Conservation (phyloP, 2,329 filamentous ascomycete genomes). For the Cercospora berteroae region DNA sequence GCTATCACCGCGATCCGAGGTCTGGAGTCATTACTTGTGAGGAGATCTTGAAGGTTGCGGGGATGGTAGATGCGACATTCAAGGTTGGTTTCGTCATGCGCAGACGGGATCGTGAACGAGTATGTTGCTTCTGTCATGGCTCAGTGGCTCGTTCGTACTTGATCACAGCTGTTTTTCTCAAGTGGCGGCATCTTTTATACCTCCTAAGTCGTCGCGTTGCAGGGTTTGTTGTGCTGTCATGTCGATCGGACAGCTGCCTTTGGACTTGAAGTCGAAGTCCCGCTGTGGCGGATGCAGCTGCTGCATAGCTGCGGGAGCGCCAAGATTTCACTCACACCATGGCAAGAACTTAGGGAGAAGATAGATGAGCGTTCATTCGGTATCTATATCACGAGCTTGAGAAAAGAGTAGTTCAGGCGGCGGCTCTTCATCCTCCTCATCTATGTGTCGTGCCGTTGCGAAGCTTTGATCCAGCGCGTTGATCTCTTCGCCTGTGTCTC, state of each 20-base stretch:
- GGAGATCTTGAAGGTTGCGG: not conserved
- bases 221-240: not conserved
- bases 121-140: conserved; percentile 20
- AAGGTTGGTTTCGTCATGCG: conserved; percentile 73
- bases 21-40: not conserved
- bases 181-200: not conserved
- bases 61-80: conserved; percentile 79
- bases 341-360: not conserved
- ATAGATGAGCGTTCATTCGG: conserved; percentile 12
- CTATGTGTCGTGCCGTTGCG: conserved; percentile 32
- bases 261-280: not conserved
- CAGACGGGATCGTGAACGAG: conserved; percentile 74
- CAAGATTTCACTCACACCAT: not conserved
- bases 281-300: not conserved
- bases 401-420: conserved; percentile 52
- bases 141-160: not conserved
- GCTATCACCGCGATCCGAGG: conserved; percentile 64
- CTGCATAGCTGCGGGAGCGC: not conserved
- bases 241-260: not conserved
- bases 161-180: not conserved
- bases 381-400: conserved; percentile 40
- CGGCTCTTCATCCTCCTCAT: conserved; percentile 44
- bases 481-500: conserved; percentile 31
- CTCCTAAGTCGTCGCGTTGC: not conserved
- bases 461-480: conserved; percentile 37